Conservation (phyloP, 1,139 yeast genomes). For the Scheffersomyces lignicola region DNA sequence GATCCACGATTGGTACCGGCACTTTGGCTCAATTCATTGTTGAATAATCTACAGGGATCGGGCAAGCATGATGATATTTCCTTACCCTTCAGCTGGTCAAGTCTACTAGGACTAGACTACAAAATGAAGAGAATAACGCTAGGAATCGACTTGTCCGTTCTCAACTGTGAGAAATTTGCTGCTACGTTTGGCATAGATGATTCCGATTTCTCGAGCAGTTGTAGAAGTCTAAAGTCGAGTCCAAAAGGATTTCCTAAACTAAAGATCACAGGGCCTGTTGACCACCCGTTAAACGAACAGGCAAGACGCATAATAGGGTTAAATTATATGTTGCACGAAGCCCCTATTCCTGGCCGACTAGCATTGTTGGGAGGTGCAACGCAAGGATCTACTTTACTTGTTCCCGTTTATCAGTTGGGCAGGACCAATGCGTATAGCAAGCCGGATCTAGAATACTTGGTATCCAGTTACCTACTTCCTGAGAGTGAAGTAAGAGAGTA, state of each 20-base stretch:
- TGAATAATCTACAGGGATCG: background rate
- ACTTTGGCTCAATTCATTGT: constrained; percentile 12
- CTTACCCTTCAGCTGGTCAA: constrained; percentile 20
- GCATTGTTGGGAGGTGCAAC: constrained; percentile 17
- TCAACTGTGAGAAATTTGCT: constrained; percentile 7
- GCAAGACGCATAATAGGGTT: constrained; percentile 13
- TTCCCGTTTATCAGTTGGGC: constrained; percentile 7
- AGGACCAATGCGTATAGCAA: background rate
- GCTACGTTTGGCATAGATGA: constrained; percentile 4
- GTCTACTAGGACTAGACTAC: constrained; percentile 13
- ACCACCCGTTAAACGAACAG: constrained; percentile 11
- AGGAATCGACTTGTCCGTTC: background rate
- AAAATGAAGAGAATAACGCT: background rate
- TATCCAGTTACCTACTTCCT: background rate
- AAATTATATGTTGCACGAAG: constrained; percentile 13
- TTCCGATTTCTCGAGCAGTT: constrained; percentile 2
- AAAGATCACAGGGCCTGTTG: constrained; percentile 8
- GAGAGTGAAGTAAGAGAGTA: background rate
- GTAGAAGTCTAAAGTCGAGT: constrained; percentile 5
- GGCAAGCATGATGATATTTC: constrained; percentile 7
- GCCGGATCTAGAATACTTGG: background rate
- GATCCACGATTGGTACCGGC: constrained; percentile 22
- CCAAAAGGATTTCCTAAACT: constrained; percentile 6
- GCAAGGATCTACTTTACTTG: constrained; percentile 5
- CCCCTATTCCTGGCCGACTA: constrained; percentile 17